Evolutionary conservation across 768 basidiomycete genomes (phyloP).

Genomic region (Leccinum truebloodii): DNA sequence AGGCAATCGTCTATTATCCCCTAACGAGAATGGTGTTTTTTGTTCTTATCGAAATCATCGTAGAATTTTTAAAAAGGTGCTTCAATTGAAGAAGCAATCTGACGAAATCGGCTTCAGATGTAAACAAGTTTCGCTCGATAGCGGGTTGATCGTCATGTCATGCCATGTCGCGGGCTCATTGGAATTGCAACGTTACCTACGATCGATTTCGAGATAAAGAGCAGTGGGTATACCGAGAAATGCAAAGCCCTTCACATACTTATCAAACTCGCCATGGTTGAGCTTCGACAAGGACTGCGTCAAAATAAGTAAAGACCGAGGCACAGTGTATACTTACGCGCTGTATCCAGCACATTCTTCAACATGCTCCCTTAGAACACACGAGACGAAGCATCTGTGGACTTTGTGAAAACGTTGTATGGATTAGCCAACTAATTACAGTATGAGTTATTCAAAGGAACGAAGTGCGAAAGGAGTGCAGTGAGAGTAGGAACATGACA

Average conservation of each 20-base stretch:
- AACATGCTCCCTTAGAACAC: conserved; percentile 51
- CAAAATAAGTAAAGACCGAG: conserved; percentile 93
- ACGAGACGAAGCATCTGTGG: conserved; percentile 60
- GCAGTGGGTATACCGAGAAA: conserved; percentile 20
- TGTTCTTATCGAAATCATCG: conserved; percentile 45
- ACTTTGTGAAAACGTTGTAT: conserved; percentile 49
- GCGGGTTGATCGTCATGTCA: neutral
- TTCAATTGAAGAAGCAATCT: conserved; percentile 70
- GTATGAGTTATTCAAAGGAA: no score
- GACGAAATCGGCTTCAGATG: conserved; percentile 73
- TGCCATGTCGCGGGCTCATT: conserved; percentile 54
- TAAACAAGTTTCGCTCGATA: conserved; percentile 25
- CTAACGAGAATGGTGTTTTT: conserved; percentile 48
- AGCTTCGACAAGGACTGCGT: conserved; percentile 67
- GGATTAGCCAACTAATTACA: conserved; percentile 5
- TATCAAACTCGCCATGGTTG: conserved; percentile 69
- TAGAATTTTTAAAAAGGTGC: conserved; percentile 54
- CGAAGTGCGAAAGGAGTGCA: no score
- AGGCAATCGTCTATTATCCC: conserved; percentile 69
- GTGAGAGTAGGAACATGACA: no score
- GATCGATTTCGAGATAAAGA: conserved; percentile 65
- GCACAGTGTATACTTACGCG: conserved; percentile 29
- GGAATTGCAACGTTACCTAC: conserved; percentile 93
- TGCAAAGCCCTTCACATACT: no score
- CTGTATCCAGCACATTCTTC: no score